phyloP scores from a whole-genome alignment of 2,329 filamentous ascomycete species.

The Onygenales sp. region DNA sequence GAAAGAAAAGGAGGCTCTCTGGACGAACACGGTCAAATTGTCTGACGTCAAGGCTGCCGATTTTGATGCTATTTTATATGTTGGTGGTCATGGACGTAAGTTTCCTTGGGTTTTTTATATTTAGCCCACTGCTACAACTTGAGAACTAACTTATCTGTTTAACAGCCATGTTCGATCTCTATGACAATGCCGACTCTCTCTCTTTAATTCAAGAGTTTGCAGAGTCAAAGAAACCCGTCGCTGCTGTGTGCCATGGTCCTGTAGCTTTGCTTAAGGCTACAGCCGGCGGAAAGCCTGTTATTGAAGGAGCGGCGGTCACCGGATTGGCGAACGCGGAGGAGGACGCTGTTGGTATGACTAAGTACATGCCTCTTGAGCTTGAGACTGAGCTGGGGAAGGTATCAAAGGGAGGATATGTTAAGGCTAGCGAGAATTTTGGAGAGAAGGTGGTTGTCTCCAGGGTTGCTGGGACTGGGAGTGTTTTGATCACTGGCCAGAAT shows the following conservation, averaged over 20 bases:
- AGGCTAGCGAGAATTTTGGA: conserved; percentile 36
- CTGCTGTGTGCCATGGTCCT: conserved; percentile 42
- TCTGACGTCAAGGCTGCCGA: conserved; percentile 48
- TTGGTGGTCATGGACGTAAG: conserved; percentile 50
- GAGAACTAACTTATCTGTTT: neutral
- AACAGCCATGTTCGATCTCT: conserved; percentile 43
- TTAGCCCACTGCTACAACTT: neutral
- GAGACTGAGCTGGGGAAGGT: conserved; percentile 35
- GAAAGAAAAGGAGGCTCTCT: conserved; percentile 47
- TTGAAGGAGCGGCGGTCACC: conserved; percentile 34
- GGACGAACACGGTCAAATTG: conserved; percentile 54
- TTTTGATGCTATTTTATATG: conserved; percentile 55
- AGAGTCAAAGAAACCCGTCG: conserved; percentile 39
- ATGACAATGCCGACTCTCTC: conserved; percentile 31
- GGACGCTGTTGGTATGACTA: conserved; percentile 29
- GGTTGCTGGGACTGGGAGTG: conserved; percentile 18
- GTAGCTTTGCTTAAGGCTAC: conserved; percentile 37
- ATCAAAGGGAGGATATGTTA: conserved; percentile 35
- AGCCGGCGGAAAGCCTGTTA: conserved; percentile 32
- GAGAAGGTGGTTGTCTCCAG: conserved; percentile 33
- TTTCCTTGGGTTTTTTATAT: conserved; percentile 2
- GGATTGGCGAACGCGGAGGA: conserved; percentile 42
- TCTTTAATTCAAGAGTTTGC: conserved; percentile 40
- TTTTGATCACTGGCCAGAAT: conserved; percentile 42
- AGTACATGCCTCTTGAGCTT: conserved; percentile 38